Evolutionary conservation across 2,329 filamentous ascomycete genomes (phyloP).

Genomic region (Clonostachys chloroleuca): DNA sequence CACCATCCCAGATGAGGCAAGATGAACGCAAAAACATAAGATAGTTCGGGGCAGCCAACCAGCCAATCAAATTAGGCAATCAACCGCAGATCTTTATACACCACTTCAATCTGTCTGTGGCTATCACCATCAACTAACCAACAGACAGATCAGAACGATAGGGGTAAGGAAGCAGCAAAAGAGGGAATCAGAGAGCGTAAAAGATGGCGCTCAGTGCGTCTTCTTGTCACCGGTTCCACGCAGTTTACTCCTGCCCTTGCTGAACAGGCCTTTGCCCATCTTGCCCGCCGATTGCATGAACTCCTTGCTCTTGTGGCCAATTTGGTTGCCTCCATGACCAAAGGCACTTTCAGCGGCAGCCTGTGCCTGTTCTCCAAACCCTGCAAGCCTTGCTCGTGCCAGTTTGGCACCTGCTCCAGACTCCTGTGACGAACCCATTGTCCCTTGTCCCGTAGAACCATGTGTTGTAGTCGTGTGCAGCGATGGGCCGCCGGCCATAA

Average conservation of each 20-base stretch:
- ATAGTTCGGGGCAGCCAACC: no score
- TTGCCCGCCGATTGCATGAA: slow-evolving; percentile 82
- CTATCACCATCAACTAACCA: no score
- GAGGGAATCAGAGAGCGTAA: no score
- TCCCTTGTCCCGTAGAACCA: neutral
- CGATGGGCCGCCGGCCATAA: slow-evolving; percentile 14
- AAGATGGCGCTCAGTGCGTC: slow-evolving; percentile 58
- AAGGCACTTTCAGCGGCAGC: slow-evolving; percentile 37
- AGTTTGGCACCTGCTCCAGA: slow-evolving; percentile 13
- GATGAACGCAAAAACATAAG: no score
- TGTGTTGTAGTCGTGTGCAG: neutral
- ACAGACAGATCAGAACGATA: no score
- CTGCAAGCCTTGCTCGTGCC: slow-evolving; percentile 27
- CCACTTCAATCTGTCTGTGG: no score
- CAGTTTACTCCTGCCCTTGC: slow-evolving; percentile 85
- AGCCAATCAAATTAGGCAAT: no score
- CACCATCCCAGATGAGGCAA: no score
- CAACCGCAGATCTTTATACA: no score
- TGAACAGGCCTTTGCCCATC: slow-evolving; percentile 85
- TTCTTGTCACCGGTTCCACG: slow-evolving; percentile 76
- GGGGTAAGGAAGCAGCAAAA: no score
- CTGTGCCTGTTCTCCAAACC: slow-evolving; percentile 28
- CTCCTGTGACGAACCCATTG: neutral
- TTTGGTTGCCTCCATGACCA: slow-evolving; percentile 54
- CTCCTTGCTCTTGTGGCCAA: slow-evolving; percentile 84